Conservation (phyloP, 139 green algal species). For the Trebouxia sp. region DNA sequence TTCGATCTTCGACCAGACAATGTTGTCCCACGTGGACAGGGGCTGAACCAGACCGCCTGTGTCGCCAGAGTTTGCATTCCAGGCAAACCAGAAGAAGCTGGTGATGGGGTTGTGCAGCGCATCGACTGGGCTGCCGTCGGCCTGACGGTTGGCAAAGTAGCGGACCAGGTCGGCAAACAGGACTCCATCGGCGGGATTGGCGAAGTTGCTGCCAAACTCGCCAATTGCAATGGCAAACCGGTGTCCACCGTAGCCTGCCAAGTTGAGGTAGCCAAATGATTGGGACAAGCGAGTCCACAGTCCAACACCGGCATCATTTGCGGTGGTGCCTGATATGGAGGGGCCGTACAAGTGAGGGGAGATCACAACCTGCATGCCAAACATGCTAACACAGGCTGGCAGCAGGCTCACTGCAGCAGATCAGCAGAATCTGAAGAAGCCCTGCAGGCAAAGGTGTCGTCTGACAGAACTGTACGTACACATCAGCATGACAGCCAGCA, state of each 20-base stretch:
- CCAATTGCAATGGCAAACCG: background rate
- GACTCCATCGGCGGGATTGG: background rate
- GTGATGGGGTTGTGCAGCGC: conserved; percentile 28
- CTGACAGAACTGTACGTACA: no score
- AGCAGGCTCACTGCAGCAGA: no score
- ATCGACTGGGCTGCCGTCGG: conserved; percentile 31
- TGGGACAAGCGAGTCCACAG: conserved; percentile 28
- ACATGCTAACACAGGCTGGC: background rate
- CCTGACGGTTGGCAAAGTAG: background rate
- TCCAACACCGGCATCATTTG: background rate
- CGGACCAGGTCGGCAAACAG: conserved; percentile 3
- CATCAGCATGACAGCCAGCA: no score
- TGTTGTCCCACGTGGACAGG: conserved; percentile 21
- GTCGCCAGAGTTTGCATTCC: conserved; percentile 37
- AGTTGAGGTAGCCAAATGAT: conserved; percentile 46
- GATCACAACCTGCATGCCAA: conserved; percentile 38
- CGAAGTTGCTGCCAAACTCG: conserved; percentile 9
- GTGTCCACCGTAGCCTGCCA: conserved; percentile 22
- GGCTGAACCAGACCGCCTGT: background rate
- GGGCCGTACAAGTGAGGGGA: conserved; percentile 53
- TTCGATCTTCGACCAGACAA: conserved; percentile 33
- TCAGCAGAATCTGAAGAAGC: no score
- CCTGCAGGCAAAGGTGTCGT: no score
- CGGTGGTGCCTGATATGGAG: conserved; percentile 23
- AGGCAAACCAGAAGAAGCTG: conserved; percentile 39